Conservation (phyloP, 192 early-diverging fungal genomes). For the Dissophora ornata region DNA sequence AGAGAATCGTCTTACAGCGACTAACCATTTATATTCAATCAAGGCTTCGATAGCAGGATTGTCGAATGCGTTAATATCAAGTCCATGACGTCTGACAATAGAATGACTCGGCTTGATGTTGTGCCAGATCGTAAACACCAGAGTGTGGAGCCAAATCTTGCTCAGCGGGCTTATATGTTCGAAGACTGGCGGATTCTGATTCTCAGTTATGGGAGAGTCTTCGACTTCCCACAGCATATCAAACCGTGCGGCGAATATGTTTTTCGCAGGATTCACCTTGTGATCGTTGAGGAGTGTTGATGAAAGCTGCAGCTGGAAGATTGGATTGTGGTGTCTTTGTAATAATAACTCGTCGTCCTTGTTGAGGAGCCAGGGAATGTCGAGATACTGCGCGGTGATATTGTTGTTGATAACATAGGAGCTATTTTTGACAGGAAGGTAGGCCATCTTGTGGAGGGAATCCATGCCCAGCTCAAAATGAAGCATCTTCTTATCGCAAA, state of each 20-base stretch:
- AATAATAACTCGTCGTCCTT: background rate
- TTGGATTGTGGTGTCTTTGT: background rate
- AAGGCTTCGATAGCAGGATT: constrained; percentile 22
- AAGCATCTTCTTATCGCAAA: constrained; percentile 1
- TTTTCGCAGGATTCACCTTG: constrained; percentile 5
- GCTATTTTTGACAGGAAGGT: constrained; percentile 9
- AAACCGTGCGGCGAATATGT: constrained; percentile 16
- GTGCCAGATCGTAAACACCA: background rate
- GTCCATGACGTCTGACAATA: background rate
- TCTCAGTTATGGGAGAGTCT: background rate
- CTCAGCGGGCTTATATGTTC: background rate
- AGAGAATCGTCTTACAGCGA: too few species aligned
- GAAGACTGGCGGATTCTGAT: background rate
- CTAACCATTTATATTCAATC: constrained; percentile 28
- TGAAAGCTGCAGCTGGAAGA: constrained; percentile 12
- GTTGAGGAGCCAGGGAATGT: background rate
- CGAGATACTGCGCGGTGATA: constrained; percentile 9
- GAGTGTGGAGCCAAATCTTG: background rate
- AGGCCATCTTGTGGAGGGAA: background rate
- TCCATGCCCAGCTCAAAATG: constrained; percentile 7
- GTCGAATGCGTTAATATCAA: background rate
- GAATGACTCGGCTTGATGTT: background rate
- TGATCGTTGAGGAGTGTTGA: background rate
- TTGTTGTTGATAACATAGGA: constrained; percentile 22
- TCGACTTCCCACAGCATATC: background rate